Percentiles rank a stretch among this genome's conserved stretches.
phyloP scores from a whole-genome alignment of 805 yeast genomes.

The Torulaspora franciscae region DNA sequence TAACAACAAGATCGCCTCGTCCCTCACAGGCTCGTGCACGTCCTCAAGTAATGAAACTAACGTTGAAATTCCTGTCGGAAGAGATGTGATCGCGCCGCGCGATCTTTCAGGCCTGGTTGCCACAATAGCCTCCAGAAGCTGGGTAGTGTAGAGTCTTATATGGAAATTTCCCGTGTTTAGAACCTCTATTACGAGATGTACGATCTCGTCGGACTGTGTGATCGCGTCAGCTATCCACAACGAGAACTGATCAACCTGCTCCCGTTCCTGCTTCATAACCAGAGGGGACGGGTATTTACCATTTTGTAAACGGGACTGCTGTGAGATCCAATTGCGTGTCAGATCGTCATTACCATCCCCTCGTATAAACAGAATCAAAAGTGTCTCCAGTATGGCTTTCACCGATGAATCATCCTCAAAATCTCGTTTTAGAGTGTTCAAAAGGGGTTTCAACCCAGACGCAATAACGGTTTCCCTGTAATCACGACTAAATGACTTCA shows the following conservation, averaged over 20 bases:
- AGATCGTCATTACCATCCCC: conserved; percentile 58
- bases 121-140: conserved; percentile 76
- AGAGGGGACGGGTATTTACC: conserved; percentile 78
- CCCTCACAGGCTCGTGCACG: conserved; percentile 77
- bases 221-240: conserved; percentile 94
- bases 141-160: conserved; percentile 72
- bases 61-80: conserved; percentile 76
- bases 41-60: conserved; percentile 61
- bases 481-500: conserved; percentile 83
- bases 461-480: conserved; percentile 89
- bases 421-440: conserved; percentile 62
- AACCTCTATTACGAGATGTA: conserved; percentile 44
- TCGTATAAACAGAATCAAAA: conserved; percentile 73
- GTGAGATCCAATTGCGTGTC: conserved; percentile 67
- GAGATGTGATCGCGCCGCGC: conserved; percentile 63
- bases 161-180: conserved; percentile 66
- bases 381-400: conserved; percentile 78
- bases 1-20: conserved; percentile 78
- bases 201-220: conserved; percentile 48
- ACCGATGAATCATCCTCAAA: conserved; percentile 63
- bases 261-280: conserved; percentile 46
- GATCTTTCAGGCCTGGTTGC: conserved; percentile 70
- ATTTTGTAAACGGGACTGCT: conserved; percentile 65
- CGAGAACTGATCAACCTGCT: conserved; percentile 72
- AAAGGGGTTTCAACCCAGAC: conserved; percentile 70